Conservation (phyloP, 1,284 basidiomycete species). For the Boletus mariae region DNA sequence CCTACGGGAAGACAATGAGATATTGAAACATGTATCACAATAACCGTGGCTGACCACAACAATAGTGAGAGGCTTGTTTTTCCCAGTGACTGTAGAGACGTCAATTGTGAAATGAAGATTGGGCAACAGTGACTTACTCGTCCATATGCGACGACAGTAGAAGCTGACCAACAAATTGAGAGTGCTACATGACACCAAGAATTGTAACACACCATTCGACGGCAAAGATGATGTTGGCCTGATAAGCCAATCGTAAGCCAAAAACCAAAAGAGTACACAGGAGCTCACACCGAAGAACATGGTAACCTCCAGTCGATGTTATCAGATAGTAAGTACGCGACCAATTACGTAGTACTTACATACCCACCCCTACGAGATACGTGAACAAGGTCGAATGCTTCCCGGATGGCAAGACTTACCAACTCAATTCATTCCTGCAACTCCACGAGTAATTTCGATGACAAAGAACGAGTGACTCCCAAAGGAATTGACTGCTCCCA, state of each 20-base stretch:
- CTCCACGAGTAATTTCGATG: neutral
- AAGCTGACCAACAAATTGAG: neutral
- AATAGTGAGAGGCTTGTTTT: slow-evolving; percentile 10
- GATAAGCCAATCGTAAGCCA: neutral
- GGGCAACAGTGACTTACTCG: neutral
- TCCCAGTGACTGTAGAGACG: slow-evolving; percentile 9
- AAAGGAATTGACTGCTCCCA: neutral
- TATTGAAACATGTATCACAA: neutral
- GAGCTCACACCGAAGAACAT: neutral
- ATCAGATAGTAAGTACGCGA: neutral
- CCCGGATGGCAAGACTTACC: neutral
- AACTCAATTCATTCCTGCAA: neutral
- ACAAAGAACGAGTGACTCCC: no score
- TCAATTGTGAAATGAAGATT: neutral
- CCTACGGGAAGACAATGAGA: neutral
- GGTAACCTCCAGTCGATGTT: neutral
- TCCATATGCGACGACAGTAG: no score
- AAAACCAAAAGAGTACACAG: neutral
- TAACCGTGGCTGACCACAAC: slow-evolving; percentile 1
- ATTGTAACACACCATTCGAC: neutral
- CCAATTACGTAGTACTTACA: neutral
- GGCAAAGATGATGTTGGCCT: neutral
- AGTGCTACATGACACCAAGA: neutral
- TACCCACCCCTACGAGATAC: neutral
- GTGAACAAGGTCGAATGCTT: neutral